Base-by-base conservation (phyloP, 306 rosid genomes). In the Delonix regia region DNA sequence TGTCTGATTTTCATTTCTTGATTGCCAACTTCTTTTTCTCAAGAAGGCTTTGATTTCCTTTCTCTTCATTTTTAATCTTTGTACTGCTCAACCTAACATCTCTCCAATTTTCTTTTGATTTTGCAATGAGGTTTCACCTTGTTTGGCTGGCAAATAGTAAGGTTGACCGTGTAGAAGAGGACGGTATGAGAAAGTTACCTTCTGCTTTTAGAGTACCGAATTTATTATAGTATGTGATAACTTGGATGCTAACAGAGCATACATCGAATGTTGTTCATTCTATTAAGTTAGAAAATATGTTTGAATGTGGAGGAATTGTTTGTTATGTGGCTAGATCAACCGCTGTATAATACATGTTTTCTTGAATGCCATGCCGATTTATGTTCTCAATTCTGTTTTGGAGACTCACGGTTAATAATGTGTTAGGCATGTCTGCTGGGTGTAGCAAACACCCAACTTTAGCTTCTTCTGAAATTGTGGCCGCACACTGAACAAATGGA, bases 21-120 rank as follows among this genome's bases (percentile, higher is more conserved):
- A 38, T 55, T 57, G 61, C 75, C 13, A 53, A 15, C 75, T n/a
- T n/a, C 52, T 80, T 73, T 65, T 72, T 63, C 49, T 52, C 42
- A 57, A 73, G 41, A 56, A 52, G 56, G 56, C 21, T 52, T 74
- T 53, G 25, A 33, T 48, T 61, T 45, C 14, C 10, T 42, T 80
- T 15, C 16, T 12, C 63, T 28, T 51, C 18, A 73, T 53, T 47
- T 51, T 47, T 53, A 13, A 74, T 19, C 66, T 14, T 22, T 27
- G 51, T 66, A 9, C 52, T 15, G 39, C 42, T 56, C 48, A 22
- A 44, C 67, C 28, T 57, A 19, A 45, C 7, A 28, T 79, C 39
- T 72, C 73, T 73, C 12, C 2, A 38, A 25, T 64, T 72, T 73
- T 51, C 25, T 47, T 51, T 30, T 51, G 57, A 61, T 39, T 72